Evolutionary conservation across 768 basidiomycete species (phyloP).

Genomic region (Tulasnella calospora): DNA sequence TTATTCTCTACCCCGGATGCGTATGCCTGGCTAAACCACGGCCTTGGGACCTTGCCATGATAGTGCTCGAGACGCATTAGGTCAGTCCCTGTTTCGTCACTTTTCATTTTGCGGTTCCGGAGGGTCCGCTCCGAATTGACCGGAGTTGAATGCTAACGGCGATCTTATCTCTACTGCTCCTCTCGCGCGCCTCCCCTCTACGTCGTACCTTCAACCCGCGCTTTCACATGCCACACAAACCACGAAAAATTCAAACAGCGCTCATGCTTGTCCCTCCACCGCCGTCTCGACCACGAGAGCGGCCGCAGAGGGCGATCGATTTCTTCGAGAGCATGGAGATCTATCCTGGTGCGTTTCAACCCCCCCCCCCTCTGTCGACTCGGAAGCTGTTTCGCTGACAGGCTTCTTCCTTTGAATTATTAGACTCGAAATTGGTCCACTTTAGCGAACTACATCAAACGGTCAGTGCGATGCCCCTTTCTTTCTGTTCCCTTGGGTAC

Average conservation of each 20-base stretch:
- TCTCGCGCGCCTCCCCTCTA: not conserved
- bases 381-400: not conserved
- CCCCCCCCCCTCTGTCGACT: not conserved
- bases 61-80: slow-evolving; percentile 75
- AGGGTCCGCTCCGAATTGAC: not conserved
- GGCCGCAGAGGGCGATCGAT: slow-evolving; percentile 34
- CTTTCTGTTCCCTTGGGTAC: not conserved
- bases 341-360: slow-evolving; percentile 35
- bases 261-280: slow-evolving; percentile 37
- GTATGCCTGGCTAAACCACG: not conserved
- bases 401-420: not conserved
- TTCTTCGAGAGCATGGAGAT: slow-evolving; percentile 42
- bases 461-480: not conserved
- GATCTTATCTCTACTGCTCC: not conserved
- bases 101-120: not conserved
- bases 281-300: slow-evolving; percentile 27
- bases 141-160: not conserved
- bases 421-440: slow-evolving; percentile 17
- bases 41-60: slow-evolving; percentile 20
- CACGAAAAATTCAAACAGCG: not conserved
- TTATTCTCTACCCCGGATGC: not conserved
- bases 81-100: slow-evolving; percentile 20
- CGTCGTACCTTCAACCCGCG: not conserved
- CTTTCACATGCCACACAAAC: not conserved
- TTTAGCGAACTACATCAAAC: slow-evolving; percentile 22